A percentile compares a stretch with the other conserved stretches of the same genome.
These are phyloP conservation scores for Rhazya stricta DNA, from an alignment of 257 asterid species.

Conservation along the genomic window DNA sequence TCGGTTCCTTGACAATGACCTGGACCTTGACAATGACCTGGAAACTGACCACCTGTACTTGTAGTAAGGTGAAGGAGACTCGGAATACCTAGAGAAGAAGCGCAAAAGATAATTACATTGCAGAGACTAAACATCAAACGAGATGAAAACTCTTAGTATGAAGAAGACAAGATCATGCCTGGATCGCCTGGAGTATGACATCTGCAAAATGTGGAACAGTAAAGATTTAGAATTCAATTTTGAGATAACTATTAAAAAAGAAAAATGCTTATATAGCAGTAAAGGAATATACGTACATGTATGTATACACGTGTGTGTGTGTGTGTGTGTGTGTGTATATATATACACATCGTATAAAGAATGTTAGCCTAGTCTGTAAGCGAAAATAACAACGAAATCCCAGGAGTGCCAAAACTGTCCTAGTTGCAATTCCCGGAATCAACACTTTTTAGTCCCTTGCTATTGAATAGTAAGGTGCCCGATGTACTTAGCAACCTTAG, in stretches of 20 bases:
- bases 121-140: not conserved
- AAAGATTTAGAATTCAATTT: not conserved
- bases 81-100: constrained; percentile 40
- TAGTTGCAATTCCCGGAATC: not conserved
- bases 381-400: not conserved
- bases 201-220: constrained; percentile 37
- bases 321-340: too few species aligned
- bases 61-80: constrained; percentile 47
- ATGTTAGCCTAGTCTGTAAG: too few species aligned
- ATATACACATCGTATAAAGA: too few species aligned
- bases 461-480: too few species aligned
- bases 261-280: not conserved
- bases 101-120: not conserved
- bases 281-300: too few species aligned
- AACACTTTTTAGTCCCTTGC: not conserved
- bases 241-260: not conserved
- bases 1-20: constrained; percentile 60
- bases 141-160: not conserved
- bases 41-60: constrained; percentile 48
- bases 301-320: too few species aligned
- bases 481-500: too few species aligned
- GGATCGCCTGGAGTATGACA: constrained; percentile 67
- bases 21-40: constrained; percentile 54
- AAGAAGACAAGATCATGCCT: constrained; percentile 36
- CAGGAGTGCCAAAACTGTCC: not conserved